Evolutionary conservation across 2,329 filamentous ascomycete genomes (phyloP).

Genomic region (Lasiodiplodia theobromae): DNA sequence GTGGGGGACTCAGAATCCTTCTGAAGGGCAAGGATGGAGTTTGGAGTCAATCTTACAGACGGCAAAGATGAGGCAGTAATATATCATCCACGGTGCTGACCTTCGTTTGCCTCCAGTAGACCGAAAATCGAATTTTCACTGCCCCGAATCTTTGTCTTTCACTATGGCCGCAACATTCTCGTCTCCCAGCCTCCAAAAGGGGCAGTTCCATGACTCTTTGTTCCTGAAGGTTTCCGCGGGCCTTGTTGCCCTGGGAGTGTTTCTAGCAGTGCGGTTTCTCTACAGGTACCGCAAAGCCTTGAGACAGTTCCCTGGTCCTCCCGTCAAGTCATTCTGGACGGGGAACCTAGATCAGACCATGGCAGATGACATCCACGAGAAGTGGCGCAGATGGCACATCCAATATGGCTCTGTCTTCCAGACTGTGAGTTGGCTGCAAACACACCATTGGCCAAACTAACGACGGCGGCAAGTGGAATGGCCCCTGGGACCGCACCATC

Average conservation of each 20-base stretch:
- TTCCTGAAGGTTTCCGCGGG: neutral
- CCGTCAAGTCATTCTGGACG: neutral
- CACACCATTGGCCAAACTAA: neutral
- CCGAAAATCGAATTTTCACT: neutral
- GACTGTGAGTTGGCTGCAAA: neutral
- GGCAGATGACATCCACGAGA: neutral
- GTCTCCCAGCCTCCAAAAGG: neutral
- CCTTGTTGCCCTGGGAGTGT: neutral
- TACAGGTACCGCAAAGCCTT: neutral
- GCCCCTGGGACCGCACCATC: neutral
- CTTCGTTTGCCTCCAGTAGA: neutral
- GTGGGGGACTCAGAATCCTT: neutral
- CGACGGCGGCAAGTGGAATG: neutral
- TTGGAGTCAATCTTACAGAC: neutral
- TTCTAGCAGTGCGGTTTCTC: neutral
- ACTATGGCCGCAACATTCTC: neutral
- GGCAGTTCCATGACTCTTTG: neutral
- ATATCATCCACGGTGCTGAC: neutral
- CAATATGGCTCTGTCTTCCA: neutral
- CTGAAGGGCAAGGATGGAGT: neutral
- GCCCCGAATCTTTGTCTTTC: neutral
- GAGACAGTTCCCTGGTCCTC: neutral
- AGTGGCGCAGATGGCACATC: neutral
- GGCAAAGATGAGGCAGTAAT: neutral
- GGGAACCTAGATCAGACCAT: neutral